phyloP scores from a whole-genome alignment of 176 grass and related monocot genomes.

The Hsuehochloa calcarea region DNA sequence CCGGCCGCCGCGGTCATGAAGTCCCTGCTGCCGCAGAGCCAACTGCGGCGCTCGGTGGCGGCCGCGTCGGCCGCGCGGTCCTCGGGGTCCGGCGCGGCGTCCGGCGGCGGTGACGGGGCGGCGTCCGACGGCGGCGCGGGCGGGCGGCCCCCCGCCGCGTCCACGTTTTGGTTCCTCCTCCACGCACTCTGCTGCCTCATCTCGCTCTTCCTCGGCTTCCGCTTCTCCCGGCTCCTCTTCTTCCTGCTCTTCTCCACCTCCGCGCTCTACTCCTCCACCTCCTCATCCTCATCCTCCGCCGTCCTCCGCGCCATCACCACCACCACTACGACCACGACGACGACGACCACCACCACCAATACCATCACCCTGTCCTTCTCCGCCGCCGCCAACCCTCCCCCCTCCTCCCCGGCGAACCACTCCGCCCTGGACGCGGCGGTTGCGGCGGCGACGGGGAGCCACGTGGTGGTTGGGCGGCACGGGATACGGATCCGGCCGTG shows the following conservation, averaged over 20 bases:
- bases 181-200: conserved; percentile 86
- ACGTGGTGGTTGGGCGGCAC: conserved; percentile 81
- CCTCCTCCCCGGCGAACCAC: conserved; percentile 9
- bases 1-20: conserved; percentile 54
- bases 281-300: conserved; percentile 21
- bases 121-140: conserved; percentile 12
- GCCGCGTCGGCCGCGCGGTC: background rate
- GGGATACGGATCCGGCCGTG: conserved; percentile 90
- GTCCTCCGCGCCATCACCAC: conserved; percentile 55
- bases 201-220: conserved; percentile 97
- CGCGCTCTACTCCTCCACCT: conserved; percentile 52
- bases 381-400: conserved; percentile 38
- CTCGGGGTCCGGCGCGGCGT: background rate
- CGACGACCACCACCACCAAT: conserved; percentile 55
- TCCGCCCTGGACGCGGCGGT: conserved; percentile 19
- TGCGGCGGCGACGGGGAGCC: conserved; percentile 27
- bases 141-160: background rate
- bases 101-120: background rate
- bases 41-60: conserved; percentile 29
- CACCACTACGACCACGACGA: background rate
- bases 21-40: conserved; percentile 53
- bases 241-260: conserved; percentile 76
- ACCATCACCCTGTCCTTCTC: conserved; percentile 78
- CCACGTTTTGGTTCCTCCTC: conserved; percentile 81
- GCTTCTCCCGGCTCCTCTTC: conserved; percentile 84